Conservation (phyloP, 768 basidiomycete species). For the Tylopilus felleus region DNA sequence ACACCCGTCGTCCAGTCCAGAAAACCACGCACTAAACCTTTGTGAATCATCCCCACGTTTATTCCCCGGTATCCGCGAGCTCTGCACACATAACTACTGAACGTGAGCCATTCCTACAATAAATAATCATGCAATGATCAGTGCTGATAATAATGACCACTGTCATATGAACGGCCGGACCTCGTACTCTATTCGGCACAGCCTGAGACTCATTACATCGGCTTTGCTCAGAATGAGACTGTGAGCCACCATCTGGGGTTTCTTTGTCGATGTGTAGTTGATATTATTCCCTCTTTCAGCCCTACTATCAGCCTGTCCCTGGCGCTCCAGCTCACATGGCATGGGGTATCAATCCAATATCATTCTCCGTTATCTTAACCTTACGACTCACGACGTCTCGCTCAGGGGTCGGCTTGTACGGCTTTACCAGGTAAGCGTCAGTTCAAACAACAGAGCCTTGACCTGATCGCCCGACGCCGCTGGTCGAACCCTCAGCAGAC, state of each 20-base stretch:
- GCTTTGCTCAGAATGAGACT: conserved; percentile 51
- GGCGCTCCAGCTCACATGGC: conserved; percentile 33
- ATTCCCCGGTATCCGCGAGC: no score
- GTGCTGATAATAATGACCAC: no score
- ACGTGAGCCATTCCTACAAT: no score
- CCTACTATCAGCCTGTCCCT: conserved; percentile 49
- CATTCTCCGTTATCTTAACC: conserved; percentile 39
- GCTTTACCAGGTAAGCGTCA: conserved; percentile 39
- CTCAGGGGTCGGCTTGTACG: conserved; percentile 48
- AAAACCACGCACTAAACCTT: no score
- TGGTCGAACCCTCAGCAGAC: conserved; percentile 36
- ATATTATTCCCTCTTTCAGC: conserved; percentile 22
- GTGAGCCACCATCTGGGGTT: conserved; percentile 20
- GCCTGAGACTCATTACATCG: conserved; percentile 48
- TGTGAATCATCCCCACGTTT: no score
- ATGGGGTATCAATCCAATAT: conserved; percentile 32
- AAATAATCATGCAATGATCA: no score
- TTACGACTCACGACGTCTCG: conserved; percentile 15
- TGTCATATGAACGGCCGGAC: no score
- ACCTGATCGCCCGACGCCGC: background rate
- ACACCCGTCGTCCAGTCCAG: no score
- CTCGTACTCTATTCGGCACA: no score
- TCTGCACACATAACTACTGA: no score
- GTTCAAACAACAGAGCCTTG: no score
- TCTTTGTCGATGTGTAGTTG: background rate